phyloP scores from a whole-genome alignment of 495 filamentous ascomycete species.

The Aspergillus steynii region DNA sequence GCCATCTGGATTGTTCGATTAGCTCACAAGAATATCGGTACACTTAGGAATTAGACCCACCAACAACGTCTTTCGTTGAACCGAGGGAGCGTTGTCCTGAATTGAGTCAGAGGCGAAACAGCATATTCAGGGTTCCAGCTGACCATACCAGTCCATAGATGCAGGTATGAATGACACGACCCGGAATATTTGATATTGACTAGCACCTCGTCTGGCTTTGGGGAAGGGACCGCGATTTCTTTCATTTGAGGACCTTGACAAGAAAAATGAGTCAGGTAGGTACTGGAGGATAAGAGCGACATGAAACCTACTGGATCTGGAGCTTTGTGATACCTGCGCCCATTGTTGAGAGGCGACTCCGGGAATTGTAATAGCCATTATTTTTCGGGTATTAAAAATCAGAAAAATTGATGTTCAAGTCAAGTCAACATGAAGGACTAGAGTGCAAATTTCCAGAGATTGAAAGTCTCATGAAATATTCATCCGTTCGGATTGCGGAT shows the following conservation, averaged over 20 bases:
- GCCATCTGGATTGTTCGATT: not conserved
- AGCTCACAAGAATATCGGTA: not conserved
- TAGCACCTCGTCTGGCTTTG: not conserved
- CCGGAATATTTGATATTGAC: conserved; percentile 1
- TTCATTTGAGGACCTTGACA: not conserved
- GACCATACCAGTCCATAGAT: not conserved
- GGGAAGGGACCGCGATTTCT: not conserved
- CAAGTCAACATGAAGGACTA: too few relatives aligned
- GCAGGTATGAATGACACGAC: not conserved
- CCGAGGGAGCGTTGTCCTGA: not conserved
- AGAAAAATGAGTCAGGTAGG: not conserved
- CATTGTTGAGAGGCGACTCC: not conserved
- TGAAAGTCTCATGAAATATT: too few relatives aligned
- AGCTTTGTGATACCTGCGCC: not conserved
- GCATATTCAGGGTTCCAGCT: not conserved
- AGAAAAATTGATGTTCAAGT: too few relatives aligned
- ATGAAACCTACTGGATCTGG: not conserved
- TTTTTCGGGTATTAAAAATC: too few relatives aligned
- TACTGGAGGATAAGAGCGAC: too few relatives aligned
- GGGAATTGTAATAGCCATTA: too few relatives aligned
- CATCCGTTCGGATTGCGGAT: too few relatives aligned
- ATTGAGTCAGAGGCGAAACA: not conserved
- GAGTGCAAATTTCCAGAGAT: too few relatives aligned
- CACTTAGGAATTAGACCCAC: not conserved
- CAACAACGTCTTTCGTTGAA: not conserved